Percentiles rank a stretch among this genome's conserved stretches.
These are phyloP conservation scores for Debaryomyces robertsiae DNA, from an alignment of 1,139 yeast genomes.

Conservation along the genomic window DNA sequence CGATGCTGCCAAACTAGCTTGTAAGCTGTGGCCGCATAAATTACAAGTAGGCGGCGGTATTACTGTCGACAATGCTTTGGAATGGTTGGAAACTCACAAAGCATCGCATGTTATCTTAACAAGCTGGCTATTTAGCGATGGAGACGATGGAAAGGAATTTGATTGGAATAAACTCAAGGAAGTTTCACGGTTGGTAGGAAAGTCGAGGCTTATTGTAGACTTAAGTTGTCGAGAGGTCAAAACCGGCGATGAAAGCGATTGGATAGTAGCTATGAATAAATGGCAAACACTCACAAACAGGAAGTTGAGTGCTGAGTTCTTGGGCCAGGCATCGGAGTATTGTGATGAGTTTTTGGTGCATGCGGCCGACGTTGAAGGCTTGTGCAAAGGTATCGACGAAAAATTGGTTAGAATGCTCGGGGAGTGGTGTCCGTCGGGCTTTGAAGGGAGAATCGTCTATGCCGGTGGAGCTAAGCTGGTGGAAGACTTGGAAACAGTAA, in stretches of 20 bases:
- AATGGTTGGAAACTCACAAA: slow-evolving; percentile 65
- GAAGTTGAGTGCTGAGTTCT: slow-evolving; percentile 54
- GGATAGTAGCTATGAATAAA: slow-evolving; percentile 96
- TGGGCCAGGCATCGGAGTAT: slow-evolving; percentile 56
- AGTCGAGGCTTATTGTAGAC: slow-evolving; percentile 76
- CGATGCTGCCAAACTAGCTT: slow-evolving; percentile 76
- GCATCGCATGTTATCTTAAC: slow-evolving; percentile 92
- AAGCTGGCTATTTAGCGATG: slow-evolving; percentile 78
- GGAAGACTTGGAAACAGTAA: slow-evolving; percentile 66
- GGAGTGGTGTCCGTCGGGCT: slow-evolving; percentile 67
- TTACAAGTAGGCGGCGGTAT: slow-evolving; percentile 96
- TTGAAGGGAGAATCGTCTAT: slow-evolving; percentile 75
- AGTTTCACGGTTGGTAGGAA: slow-evolving; percentile 59
- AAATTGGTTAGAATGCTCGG: slow-evolving; percentile 70
- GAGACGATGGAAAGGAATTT: slow-evolving; percentile 44
- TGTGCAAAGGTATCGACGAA: slow-evolving; percentile 89
- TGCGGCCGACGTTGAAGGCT: slow-evolving; percentile 98
- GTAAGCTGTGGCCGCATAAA: slow-evolving; percentile 68
- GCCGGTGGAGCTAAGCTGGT: slow-evolving; percentile 94
- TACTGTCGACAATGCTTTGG: slow-evolving; percentile 64
- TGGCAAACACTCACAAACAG: slow-evolving; percentile 90
- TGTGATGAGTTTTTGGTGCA: slow-evolving; percentile 89
- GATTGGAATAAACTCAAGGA: slow-evolving; percentile 54
- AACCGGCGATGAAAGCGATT: slow-evolving; percentile 29
- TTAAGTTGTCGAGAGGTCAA: slow-evolving; percentile 72